Evolutionary conservation across 2,329 filamentous ascomycete genomes (phyloP), one percentile per base, ranked within the genome.

Genomic region (Clarireedia paspali): DNA sequence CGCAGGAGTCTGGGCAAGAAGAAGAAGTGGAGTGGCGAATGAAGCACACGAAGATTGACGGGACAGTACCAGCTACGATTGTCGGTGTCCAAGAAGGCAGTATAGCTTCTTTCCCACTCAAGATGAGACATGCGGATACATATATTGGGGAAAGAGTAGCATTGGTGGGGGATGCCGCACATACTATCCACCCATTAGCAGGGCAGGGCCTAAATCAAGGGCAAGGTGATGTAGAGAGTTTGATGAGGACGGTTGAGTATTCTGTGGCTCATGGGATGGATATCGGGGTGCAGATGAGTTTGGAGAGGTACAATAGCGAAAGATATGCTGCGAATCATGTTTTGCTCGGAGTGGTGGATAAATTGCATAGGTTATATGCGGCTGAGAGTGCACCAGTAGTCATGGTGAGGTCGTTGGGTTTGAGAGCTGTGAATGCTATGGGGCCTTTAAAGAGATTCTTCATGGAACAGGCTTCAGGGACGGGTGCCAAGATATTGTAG

Each of bases 141-240:
- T 99, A 99, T 69, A 88, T 89, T 44, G 88, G 85, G 40, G 90
- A 96, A 66, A 86, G 94, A n/a, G 77, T 96, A 7, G 94, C 91
- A 0, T 81, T 99, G 1, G 83, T 99, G 38, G 94, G 94, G 59
- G 94, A 99, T 63, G 94, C 94, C 1, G 94, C 94, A 6, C 94
- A 99, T 70, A 95, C 91, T 1, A 85, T 96, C 62, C 94, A 99
- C 70, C 94, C 94, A 0, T 84, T 99, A 4, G 94, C 90, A 1
- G 94, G 94, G 0, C 94, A 97, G 71, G 94, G 94, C 1, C 77
- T 99, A 14, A 99, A 99, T 68, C 88, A 95, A 65, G 94, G 94
- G 1, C 86, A 97, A 60, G 91, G 84, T 17, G 94, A 99, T 68
- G 88, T 94, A 0, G 85, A 89, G 65, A 87, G 87, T 53, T 80